Evolutionary conservation across 495 filamentous ascomycete species (phyloP).

Genomic region (Tuber indicum): DNA sequence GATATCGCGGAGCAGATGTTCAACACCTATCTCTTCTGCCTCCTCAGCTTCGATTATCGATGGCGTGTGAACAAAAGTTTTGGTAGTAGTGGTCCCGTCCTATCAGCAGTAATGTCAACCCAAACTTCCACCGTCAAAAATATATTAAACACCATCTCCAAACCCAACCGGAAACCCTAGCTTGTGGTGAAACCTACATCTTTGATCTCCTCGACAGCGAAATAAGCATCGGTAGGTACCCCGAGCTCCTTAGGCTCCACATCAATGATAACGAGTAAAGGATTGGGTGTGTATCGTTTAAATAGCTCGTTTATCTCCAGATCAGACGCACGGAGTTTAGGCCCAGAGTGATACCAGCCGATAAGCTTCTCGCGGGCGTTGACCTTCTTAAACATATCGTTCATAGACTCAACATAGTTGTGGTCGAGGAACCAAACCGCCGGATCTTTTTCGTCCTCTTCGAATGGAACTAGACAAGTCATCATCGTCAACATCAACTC

Average conservation of each 20-base stretch:
- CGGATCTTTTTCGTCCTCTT: constrained; percentile 97
- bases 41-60: constrained; percentile 98
- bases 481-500: constrained; percentile 25
- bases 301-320: constrained; percentile 99
- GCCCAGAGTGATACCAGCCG: constrained; percentile 98
- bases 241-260: constrained; percentile 97
- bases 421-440: constrained; percentile 99
- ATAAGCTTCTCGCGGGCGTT: constrained; percentile 98
- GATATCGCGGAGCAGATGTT: constrained; percentile 96
- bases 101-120: constrained; percentile 43
- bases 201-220: constrained; percentile 99
- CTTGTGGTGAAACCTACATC: constrained; percentile 60
- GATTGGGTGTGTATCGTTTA: constrained; percentile 97
- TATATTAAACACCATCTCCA: constrained; percentile 11
- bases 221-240: constrained; percentile 97
- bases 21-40: constrained; percentile 97
- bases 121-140: constrained; percentile 8
- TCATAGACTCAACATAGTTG: constrained; percentile 99
- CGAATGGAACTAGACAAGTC: constrained; percentile 72
- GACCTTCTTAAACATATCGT: constrained; percentile 99
- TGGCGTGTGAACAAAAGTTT: constrained; percentile 98
- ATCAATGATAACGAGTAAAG: constrained; percentile 93
- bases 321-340: constrained; percentile 93
- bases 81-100: constrained; percentile 95
- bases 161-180: background rate